Base-by-base conservation (phyloP, 2,329 filamentous ascomycete genomes). In the Hymenoscyphus infarciens region DNA sequence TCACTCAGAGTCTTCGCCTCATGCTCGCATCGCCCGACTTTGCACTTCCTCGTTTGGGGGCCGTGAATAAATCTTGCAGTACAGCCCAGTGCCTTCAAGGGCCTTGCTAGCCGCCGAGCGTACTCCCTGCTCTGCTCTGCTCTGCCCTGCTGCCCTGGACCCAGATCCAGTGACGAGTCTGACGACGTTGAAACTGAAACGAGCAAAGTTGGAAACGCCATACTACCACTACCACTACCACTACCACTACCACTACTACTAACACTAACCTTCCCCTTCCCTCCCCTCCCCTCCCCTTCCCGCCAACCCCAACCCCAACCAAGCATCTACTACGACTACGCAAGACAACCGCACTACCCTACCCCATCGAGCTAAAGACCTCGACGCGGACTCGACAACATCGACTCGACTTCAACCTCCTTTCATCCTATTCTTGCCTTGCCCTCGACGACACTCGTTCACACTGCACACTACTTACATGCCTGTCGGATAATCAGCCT, bases 401-500 rank as follows among this genome's bases (percentile, higher is more conserved):
- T 22, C 25, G 5, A 27, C 52, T 31, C 52, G 22, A 15, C 25
- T 31, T 31, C 52, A 13, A 57, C 55, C 15, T 57, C 29, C 16
- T 16, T 16, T 33, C 53, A 29, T 55, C 25, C 53, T 55, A 33
- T 55, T 29, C 53, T 33, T 33, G 29, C 53, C 53, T 33, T 33
- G 29, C 53, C 53, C 16, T 33, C 29, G 16, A 35, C 55, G 31
- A 57, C 55, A 38, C 31, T 57, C 55, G 55, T 35, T 39, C 52
- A 54, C 13, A 11, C 22, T n/a, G 5, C 22, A 54, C 15, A 16
- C 8, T 16, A 8, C 4, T 31, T 31, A 15, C 22, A 54, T 15
- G 6, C n/a, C 42, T 22, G 8, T 22, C 42, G 10, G n/a, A 22
- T 49, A 57, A n/a, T 38, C 55, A 38, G 6, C 55, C 15, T 38